Evolutionary conservation across 441 rosid species (phyloP).

Genomic region (Erodium texanum): DNA sequence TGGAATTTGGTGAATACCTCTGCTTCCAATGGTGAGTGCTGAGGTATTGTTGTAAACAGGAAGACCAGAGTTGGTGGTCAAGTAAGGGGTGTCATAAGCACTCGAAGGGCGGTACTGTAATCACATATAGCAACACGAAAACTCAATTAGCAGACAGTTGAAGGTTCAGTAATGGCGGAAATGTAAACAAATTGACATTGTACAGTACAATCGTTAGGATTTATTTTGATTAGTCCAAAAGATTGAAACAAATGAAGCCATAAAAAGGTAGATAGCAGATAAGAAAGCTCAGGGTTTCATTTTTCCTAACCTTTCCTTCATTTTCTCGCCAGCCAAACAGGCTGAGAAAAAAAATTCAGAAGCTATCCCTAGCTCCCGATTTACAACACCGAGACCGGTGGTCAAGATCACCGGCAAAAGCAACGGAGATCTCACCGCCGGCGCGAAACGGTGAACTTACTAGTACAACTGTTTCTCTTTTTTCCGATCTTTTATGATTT

Average conservation of each 20-base stretch:
- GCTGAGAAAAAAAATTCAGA: neutral
- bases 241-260: too few species aligned
- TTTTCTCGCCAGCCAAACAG: neutral
- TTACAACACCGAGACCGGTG: neutral
- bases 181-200: too few species aligned
- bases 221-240: too few species aligned
- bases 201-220: neutral
- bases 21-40: slow-evolving; percentile 68
- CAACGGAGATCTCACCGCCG: too few species aligned
- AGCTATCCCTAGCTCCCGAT: neutral
- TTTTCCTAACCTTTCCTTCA: neutral
- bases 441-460: too few species aligned
- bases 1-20: slow-evolving; percentile 38
- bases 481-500: too few species aligned
- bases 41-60: slow-evolving; percentile 84
- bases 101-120: slow-evolving; percentile 71
- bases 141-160: neutral
- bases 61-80: slow-evolving; percentile 71
- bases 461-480: too few species aligned
- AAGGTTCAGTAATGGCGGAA: neutral
- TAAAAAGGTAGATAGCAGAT: too few species aligned
- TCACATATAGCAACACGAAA: neutral
- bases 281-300: neutral
- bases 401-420: too few species aligned
- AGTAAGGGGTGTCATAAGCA: slow-evolving; percentile 53